Percentiles rank a stretch among this genome's conserved stretches.
Evolutionary conservation across 129 eudicot species (phyloP).

Genomic region (Artemisia tridentata): DNA sequence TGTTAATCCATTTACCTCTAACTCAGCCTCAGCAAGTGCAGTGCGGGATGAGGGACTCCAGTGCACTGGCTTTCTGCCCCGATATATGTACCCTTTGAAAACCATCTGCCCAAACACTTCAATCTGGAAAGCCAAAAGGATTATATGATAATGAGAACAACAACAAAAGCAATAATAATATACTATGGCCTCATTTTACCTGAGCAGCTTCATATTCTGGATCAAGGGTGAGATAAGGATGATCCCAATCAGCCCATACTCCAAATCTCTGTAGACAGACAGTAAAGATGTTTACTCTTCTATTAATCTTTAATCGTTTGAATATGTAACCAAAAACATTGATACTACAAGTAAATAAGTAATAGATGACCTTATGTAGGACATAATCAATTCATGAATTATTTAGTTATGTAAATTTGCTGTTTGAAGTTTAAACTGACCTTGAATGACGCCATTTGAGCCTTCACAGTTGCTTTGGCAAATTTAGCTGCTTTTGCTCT

Average conservation of each 20-base stretch:
- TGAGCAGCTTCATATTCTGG: slow-evolving; percentile 99
- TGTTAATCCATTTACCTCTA: slow-evolving; percentile 58
- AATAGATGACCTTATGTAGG: background rate
- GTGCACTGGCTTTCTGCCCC: slow-evolving; percentile 98
- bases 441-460: slow-evolving; percentile 98
- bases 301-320: background rate
- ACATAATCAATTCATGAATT: background rate
- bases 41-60: slow-evolving; percentile 99
- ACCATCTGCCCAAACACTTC: slow-evolving; percentile 98
- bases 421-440: slow-evolving; percentile 36
- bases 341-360: slow-evolving; percentile 8
- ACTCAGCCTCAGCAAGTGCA: slow-evolving; percentile 98
- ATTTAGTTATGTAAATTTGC: background rate
- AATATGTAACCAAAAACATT: background rate
- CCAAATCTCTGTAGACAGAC: slow-evolving; percentile 65
- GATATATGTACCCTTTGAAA: slow-evolving; percentile 75
- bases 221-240: slow-evolving; percentile 94
- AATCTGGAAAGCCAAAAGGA: slow-evolving; percentile 44
- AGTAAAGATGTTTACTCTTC: slow-evolving; percentile 15
- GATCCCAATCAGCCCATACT: slow-evolving; percentile 98
- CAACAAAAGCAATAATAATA: background rate
- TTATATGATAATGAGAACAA: background rate
- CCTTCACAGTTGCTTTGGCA: slow-evolving; percentile 89
- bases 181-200: slow-evolving; percentile 33
- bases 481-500: slow-evolving; percentile 98